These are phyloP conservation scores for Tuber calosporum DNA, from an alignment of 495 filamentous ascomycete species.

Conservation along the genomic window DNA sequence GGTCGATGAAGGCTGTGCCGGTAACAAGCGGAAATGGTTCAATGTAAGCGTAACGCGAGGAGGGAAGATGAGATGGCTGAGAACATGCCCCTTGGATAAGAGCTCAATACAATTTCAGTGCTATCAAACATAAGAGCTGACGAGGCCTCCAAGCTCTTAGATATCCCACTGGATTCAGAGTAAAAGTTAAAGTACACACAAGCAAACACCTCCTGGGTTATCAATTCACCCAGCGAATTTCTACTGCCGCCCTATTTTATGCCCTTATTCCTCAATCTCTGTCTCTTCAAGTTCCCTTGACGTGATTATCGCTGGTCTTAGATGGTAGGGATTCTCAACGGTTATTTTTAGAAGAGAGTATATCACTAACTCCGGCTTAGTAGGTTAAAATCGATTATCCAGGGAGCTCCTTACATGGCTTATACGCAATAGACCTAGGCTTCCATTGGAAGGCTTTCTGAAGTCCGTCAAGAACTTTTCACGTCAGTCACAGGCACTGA, in stretches of 20 bases:
- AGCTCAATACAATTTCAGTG: background rate
- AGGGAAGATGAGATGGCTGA: background rate
- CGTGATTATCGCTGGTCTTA: conserved; percentile 17
- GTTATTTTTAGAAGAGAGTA: conserved; percentile 65
- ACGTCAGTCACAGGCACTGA: background rate
- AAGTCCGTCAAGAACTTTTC: conserved; percentile 45
- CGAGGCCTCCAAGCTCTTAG: background rate
- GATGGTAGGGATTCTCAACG: conserved; percentile 53
- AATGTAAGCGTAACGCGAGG: background rate
- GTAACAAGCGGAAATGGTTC: background rate
- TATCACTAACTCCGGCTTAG: conserved; percentile 50
- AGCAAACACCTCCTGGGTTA: background rate
- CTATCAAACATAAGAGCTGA: conserved; percentile 5
- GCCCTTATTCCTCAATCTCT: background rate
- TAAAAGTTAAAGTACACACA: conserved; percentile 3
- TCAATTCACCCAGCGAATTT: conserved; percentile 3
- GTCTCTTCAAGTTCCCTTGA: conserved; percentile 13
- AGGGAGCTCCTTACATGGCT: conserved; percentile 49
- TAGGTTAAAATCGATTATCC: background rate
- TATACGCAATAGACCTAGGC: conserved; percentile 60
- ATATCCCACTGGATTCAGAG: background rate
- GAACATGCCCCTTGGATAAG: background rate
- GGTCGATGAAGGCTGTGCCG: background rate
- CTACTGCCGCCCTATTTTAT: background rate
- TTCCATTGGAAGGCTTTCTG: conserved; percentile 55